phyloP scores from a whole-genome alignment of 139 green algal species.

The Micromonas pusilla region DNA sequence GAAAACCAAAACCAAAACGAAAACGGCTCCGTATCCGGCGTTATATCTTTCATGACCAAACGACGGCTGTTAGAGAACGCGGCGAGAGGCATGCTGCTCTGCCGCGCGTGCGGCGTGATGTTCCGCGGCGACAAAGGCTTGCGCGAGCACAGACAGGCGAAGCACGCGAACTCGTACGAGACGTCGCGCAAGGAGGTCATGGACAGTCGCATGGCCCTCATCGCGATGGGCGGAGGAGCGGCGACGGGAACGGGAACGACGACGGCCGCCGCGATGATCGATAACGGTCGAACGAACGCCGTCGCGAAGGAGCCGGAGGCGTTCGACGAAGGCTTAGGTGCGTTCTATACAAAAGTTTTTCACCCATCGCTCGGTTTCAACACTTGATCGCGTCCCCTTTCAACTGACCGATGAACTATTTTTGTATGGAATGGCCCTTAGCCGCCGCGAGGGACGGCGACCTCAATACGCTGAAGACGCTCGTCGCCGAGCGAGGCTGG shows the following conservation, averaged over 20 bases:
- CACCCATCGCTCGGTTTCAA: too few species aligned
- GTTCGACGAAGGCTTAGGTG: background rate
- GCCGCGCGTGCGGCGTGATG: constrained; percentile 26
- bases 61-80: background rate
- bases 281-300: background rate
- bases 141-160: constrained; percentile 23
- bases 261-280: too few species aligned
- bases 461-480: background rate
- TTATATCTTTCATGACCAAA: background rate
- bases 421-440: too few species aligned
- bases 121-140: constrained; percentile 26
- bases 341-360: too few species aligned
- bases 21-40: background rate
- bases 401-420: too few species aligned
- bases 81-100: constrained; percentile 15
- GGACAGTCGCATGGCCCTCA: background rate
- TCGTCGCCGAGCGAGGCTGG: background rate
- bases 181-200: too few species aligned
- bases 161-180: constrained; percentile 17
- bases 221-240: too few species aligned
- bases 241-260: too few species aligned
- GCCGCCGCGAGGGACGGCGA: constrained; percentile 24
- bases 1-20: too few species aligned
- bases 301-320: background rate
- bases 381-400: too few species aligned